Conservation (phyloP, 352 stramenopile genomes). For the Blastocystis sp. region DNA sequence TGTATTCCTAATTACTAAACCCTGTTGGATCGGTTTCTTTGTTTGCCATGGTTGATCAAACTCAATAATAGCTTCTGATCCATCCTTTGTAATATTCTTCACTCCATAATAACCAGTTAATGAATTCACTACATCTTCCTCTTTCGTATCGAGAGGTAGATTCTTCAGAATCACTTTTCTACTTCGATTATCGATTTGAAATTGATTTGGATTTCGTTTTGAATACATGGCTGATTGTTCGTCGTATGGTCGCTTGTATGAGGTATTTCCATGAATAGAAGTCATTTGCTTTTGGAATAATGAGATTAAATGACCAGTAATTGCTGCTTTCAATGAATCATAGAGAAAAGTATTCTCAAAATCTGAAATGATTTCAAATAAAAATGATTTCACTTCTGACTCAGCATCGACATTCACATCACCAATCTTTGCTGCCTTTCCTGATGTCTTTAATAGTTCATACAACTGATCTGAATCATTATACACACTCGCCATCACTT, state of each 20-base stretch:
- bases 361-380: background rate
- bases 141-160: background rate
- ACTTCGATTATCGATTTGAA: constrained; percentile 33
- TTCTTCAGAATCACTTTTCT: background rate
- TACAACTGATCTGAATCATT: background rate
- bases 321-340: background rate
- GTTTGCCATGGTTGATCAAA: constrained; percentile 52
- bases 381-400: background rate
- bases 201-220: background rate
- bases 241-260: background rate
- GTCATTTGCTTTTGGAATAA: constrained; percentile 21
- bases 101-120: constrained; percentile 40
- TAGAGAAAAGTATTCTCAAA: constrained; percentile 13
- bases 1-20: background rate
- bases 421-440: background rate
- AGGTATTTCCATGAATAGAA: background rate
- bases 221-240: background rate
- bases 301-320: background rate
- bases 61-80: background rate
- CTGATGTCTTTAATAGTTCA: constrained; percentile 32
- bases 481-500: background rate
- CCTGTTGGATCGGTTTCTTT: background rate
- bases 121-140: constrained; percentile 1
- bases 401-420: background rate
- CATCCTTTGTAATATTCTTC: constrained; percentile 1